Base-by-base conservation (phyloP, 2,329 filamentous ascomycete genomes). In the Fusarium oxysporum region DNA sequence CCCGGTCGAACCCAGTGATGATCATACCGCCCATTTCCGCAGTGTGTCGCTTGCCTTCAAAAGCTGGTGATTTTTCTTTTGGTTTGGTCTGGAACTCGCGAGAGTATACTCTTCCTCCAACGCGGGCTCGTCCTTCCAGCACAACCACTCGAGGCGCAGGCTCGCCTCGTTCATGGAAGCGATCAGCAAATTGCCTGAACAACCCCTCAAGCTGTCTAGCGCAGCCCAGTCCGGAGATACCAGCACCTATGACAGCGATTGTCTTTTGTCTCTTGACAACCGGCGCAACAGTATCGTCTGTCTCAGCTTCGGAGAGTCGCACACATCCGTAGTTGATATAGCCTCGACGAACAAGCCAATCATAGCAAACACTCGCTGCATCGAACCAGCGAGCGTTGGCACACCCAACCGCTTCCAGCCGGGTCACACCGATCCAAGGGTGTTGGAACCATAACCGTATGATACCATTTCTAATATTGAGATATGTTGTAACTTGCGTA, bases 21-120 rank as follows among this genome's bases (percentile, higher is more conserved):
- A 99, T 98, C 87, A 99, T 97, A 62, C 96, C 96, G 33, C 96
- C 96, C 91, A 98, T 97, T 81, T 99, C 96, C 37, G 94, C 96
- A 25, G 95, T 98, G 78, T 92, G 92, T 56, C 90, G 85, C 69
- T 86, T 88, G 13, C 85, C 87, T 83, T 88, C 80, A 87, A 89
- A 82, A 79, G 73, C 85, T 77, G 79, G 86, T 83, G 79, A 90
- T 75, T 72, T 83, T 82, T 78, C 85, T 79, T 62, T 85, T 82
- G 80, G 88, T 81, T 85, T 92, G 84, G 84, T 90, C 87, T 85
- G 85, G 71, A 92, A 87, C 30, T 88, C 83, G 59, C 89, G 94
- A 59, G 96, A 99, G 82, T 98, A 98, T 25, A 99, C 94, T 74
- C 96, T 91, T 44, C 96, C 96, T 44, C 96, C 96, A 58, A 99